A percentile compares a stretch with the other conserved stretches of the same genome.
These are phyloP conservation scores for Dinochytrium kinnereticum DNA, from an alignment of 371 early-diverging fungal genomes.

Conservation along the genomic window DNA sequence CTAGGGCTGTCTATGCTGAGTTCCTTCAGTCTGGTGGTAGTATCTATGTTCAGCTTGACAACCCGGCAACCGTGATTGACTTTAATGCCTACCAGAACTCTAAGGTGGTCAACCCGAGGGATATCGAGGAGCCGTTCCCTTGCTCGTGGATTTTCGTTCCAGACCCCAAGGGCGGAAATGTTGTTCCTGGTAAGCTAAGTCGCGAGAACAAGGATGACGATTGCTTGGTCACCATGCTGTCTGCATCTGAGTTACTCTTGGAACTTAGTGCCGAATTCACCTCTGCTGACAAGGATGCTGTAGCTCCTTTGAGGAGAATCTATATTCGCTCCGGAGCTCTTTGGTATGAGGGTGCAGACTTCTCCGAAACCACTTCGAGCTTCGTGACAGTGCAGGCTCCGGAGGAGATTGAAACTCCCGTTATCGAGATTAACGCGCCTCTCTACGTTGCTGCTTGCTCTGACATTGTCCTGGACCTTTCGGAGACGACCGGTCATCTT, in stretches of 20 bases:
- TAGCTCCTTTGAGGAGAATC: slow-evolving; percentile 10
- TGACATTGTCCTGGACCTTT: slow-evolving; percentile 28
- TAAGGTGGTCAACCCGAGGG: neutral
- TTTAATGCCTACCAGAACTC: neutral
- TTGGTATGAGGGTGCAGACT: slow-evolving; percentile 17
- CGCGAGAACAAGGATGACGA: neutral
- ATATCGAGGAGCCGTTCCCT: slow-evolving; percentile 14
- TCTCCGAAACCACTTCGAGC: slow-evolving; percentile 2
- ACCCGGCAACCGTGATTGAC: slow-evolving; percentile 26
- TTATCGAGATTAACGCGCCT: slow-evolving; percentile 21
- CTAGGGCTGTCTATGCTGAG: slow-evolving; percentile 16
- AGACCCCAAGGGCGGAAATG: neutral
- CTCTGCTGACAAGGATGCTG: slow-evolving; percentile 20
- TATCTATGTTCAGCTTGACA: slow-evolving; percentile 28
- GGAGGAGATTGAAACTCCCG: slow-evolving; percentile 14
- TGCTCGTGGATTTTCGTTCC: slow-evolving; percentile 25
- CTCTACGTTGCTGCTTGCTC: slow-evolving; percentile 19
- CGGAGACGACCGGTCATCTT: neutral
- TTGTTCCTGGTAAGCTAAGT: slow-evolving; percentile 21
- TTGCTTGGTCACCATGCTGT: slow-evolving; percentile 26
- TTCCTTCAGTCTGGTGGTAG: slow-evolving; percentile 25
- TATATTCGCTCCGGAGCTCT: slow-evolving; percentile 11
- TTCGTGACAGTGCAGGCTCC: slow-evolving; percentile 20
- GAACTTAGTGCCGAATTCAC: slow-evolving; percentile 21
- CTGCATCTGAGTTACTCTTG: slow-evolving; percentile 21